A percentile compares a stretch with the other conserved stretches of the same genome.
Evolutionary conservation across 2,329 filamentous ascomycete genomes (phyloP).

Genomic region (Tolypocladium pustulatum): DNA sequence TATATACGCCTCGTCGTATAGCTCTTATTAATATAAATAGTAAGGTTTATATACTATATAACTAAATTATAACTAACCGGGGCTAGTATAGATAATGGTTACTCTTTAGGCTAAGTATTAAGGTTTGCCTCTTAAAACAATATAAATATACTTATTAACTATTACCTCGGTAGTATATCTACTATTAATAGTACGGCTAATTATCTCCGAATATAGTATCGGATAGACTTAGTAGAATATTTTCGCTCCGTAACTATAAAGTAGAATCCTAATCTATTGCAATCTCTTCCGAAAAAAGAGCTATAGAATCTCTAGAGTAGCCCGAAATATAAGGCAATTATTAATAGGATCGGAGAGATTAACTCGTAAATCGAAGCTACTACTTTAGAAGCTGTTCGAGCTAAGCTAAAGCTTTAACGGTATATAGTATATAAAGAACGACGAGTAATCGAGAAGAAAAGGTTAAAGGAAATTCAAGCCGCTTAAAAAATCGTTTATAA

Average conservation of each 20-base stretch:
- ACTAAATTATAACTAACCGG: neutral
- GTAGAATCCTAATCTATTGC: conserved; percentile 2
- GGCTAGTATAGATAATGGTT: conserved; percentile 2
- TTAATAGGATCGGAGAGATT: no score
- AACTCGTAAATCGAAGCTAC: no score
- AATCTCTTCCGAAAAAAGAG: no score
- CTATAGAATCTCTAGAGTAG: no score
- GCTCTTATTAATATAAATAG: neutral
- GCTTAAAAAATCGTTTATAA: no score
- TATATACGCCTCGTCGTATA: neutral
- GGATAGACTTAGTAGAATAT: conserved; percentile 2
- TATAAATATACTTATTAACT: conserved; percentile 2
- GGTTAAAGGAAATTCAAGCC: no score
- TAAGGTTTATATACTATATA: neutral
- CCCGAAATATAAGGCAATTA: no score
- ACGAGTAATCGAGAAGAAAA: no score
- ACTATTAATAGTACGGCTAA: conserved; percentile 4
- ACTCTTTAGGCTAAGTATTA: conserved; percentile 3
- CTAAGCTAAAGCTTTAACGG: no score
- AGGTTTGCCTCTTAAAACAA: conserved; percentile 5
- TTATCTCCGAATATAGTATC: conserved; percentile 2
- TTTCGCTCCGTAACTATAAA: conserved; percentile 3
- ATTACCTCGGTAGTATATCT: conserved; percentile 4
- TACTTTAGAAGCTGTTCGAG: no score
- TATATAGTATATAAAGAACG: no score